phyloP scores from a whole-genome alignment of 2,329 filamentous ascomycete species.

The Ceratocystis cacaofunesta region DNA sequence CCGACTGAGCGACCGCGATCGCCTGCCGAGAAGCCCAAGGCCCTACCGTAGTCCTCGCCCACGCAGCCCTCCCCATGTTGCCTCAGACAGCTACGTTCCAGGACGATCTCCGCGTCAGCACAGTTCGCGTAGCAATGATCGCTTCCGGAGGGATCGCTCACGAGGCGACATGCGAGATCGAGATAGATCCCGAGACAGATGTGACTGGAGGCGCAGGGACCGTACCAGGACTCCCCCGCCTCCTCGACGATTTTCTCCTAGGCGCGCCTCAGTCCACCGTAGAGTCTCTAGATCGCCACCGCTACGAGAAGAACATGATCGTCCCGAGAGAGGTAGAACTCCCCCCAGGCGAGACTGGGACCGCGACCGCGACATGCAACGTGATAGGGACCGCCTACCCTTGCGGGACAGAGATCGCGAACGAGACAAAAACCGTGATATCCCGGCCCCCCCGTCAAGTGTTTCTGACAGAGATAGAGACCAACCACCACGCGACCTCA shows the following conservation, averaged over 20 bases:
- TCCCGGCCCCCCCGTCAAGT: not conserved
- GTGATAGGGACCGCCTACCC: conserved; percentile 17
- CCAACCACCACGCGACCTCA: conserved; percentile 8
- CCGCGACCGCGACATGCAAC: conserved; percentile 22
- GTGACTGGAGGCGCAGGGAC: conserved; percentile 20
- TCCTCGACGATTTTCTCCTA: conserved; percentile 23
- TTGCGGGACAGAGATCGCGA: conserved; percentile 20
- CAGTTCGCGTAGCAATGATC: conserved; percentile 28
- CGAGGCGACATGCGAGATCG: conserved; percentile 30
- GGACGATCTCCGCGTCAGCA: conserved; percentile 30
- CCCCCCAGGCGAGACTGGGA: conserved; percentile 26
- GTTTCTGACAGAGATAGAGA: conserved; percentile 4
- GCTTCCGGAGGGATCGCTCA: conserved; percentile 31
- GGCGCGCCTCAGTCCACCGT: conserved; percentile 27
- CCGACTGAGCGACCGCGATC: conserved; percentile 19
- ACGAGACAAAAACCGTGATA: conserved; percentile 20
- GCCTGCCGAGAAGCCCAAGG: conserved; percentile 27
- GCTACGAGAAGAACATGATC: conserved; percentile 23
- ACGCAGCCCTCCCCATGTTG: conserved; percentile 26
- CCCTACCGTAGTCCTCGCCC: conserved; percentile 22
- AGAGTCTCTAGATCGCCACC: conserved; percentile 20
- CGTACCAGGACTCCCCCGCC: conserved; percentile 23
- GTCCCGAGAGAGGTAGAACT: conserved; percentile 28
- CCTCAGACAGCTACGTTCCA: conserved; percentile 34
- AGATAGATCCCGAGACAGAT: conserved; percentile 11